Base-by-base conservation (phyloP, 2,329 filamentous ascomycete species). In the Thielaviopsis populi region DNA sequence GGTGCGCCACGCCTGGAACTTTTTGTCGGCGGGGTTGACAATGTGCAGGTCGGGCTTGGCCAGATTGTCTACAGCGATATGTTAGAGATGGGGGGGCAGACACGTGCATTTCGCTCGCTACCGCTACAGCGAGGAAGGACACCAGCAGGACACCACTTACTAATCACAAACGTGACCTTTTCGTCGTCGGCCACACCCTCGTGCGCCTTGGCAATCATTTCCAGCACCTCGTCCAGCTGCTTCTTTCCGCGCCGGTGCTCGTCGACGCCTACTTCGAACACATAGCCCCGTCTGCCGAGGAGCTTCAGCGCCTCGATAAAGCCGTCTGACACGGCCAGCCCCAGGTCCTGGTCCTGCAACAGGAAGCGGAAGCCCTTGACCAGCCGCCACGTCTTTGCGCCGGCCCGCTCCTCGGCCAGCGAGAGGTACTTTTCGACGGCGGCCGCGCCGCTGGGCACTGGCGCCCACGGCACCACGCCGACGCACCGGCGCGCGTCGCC, bases 231-330 rank as follows among this genome's bases (percentile, higher is more conserved):
- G 64, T 86, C 83, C 67, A 89, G 77, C 76, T 89, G 89, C 75
- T 81, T 83, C 65, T 85, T 78, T 4, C 90, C 91, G 33, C 87
- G 83, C n/a, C 83, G 79, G 71, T 89, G 83, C 69, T 88, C 83
- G 77, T 96, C 90, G 13, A 96, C 82, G 0, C 89, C 91, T 0
- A 96, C 76, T 72, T 96, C 92, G 72, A 96, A 96, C 1, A 82
- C 80, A 69, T 86, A 81, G 0, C 83, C 82, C 66, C 78, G 78
- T 62, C 77, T 78, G 3, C 84, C 87, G 56, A 91, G 75, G 71
- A 86, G 80, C 74, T 79, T 83, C 69, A 91, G 71, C 3, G 81
- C 78, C 65, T 84, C 83, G 65, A 90, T 79, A 71, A 91, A 90
- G 7, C 74, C 76, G 11, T 80, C 75, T 58, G 79, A 73, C 54